Evolutionary conservation across 805 yeast genomes (phyloP), one percentile per base, ranked within the genome.

Genomic region (Pichia exigua): DNA sequence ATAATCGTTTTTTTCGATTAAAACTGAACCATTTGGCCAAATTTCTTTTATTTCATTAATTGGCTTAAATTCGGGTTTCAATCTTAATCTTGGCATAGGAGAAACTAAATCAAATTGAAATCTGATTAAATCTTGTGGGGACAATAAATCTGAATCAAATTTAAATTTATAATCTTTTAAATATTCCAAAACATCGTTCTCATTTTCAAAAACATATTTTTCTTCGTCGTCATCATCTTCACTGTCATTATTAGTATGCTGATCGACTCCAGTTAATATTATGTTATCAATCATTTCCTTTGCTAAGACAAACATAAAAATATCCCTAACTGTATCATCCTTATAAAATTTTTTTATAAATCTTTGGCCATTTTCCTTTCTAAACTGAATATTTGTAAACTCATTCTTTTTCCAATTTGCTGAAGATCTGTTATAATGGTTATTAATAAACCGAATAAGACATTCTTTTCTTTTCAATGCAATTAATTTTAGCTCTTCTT

Each of bases 341-440:
- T 69, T 65, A 42, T 59, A 56, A 49, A 83, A 73, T 39, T 69
- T 72, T 35, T 76, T 74, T 2, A 80, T 69, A 9, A 74, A 61
- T 50, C 82, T 64, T 46, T 70, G 69, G 2, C 87, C 87, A 38
- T 72, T 62, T 10, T 85, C 81, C 38, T 77, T 66, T 61, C 81
- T 75, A 56, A 83, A 68, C 47, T 84, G 82, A 21, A 83, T 72
- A 0, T 69, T 69, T 10, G 75, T 65, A 45, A 57, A 66, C 8
- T 67, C 66, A 0, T 67, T 68, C 50, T 65, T 68, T 1, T 48
- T 49, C 56, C 65, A 60, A 12, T 27, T 11, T 21, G 49, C 44
- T 10, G 50, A 18, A 26, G 42, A 51, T 18, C 53, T 55, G 22
- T 51, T 46, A 45, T 30, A 58, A 20, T 21, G 44, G 9, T 42